Conservation (phyloP, 2,329 filamentous ascomycete species). For the Alternaria longipes region DNA sequence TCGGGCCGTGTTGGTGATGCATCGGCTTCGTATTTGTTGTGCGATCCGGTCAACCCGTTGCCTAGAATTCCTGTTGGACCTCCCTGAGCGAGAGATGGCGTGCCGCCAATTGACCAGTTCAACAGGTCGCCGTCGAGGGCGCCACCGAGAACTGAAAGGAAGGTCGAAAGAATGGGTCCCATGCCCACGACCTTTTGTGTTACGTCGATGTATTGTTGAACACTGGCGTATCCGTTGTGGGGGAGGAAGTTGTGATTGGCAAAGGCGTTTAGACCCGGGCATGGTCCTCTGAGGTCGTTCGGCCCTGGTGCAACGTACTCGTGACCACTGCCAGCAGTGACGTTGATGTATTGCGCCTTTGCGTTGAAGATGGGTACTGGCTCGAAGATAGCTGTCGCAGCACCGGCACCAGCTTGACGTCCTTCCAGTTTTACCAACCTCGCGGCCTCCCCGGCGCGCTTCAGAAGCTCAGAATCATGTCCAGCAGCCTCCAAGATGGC, state of each 20-base stretch:
- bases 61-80: conserved; percentile 28
- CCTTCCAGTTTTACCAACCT: conserved; percentile 17
- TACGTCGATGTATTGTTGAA: conserved; percentile 33
- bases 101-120: conserved; percentile 35
- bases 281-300: conserved; percentile 35
- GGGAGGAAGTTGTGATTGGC: conserved; percentile 38
- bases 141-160: conserved; percentile 30
- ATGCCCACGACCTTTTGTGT: conserved; percentile 34
- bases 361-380: conserved; percentile 33
- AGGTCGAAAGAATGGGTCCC: conserved; percentile 23
- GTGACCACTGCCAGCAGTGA: conserved; percentile 31
- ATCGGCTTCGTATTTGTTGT: conserved; percentile 39
- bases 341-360: conserved; percentile 27
- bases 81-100: conserved; percentile 30
- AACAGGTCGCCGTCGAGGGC: conserved; percentile 32
- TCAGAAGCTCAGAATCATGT: conserved; percentile 24
- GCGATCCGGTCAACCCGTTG: conserved; percentile 31
- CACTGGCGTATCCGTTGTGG: conserved; percentile 32
- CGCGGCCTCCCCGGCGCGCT: conserved; percentile 27
- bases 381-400: conserved; percentile 33
- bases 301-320: conserved; percentile 37
- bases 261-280: conserved; percentile 37
- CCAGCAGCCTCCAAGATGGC: conserved; percentile 35
- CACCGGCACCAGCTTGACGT: conserved; percentile 29
- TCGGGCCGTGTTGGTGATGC: conserved; percentile 35